phyloP scores from a whole-genome alignment of 441 rosid genomes.

The Theobroma grandiflorum region DNA sequence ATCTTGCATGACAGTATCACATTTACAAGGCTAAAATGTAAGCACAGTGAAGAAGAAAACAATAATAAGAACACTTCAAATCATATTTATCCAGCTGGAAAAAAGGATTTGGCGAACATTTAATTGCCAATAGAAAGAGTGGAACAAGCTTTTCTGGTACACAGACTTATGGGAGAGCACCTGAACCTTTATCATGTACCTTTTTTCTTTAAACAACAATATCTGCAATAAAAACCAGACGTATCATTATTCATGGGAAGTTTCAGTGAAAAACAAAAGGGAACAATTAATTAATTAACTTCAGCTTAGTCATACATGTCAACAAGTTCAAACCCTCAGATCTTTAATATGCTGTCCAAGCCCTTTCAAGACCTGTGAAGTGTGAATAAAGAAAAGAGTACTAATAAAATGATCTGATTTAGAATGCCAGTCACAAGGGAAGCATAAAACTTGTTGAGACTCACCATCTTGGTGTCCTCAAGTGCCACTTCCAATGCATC shows the following conservation, averaged over 20 bases:
- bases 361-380: slow-evolving; percentile 45
- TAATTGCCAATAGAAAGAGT: slow-evolving; percentile 3
- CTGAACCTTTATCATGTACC: not conserved
- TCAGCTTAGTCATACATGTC: slow-evolving; percentile 18
- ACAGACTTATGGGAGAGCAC: not conserved
- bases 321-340: slow-evolving; percentile 24
- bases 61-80: not conserved
- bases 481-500: slow-evolving; percentile 45
- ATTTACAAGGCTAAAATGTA: not conserved
- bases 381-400: not conserved
- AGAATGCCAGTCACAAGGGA: not conserved
- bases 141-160: not conserved
- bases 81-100: not conserved
- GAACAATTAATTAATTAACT: not conserved
- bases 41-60: not conserved
- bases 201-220: slow-evolving; percentile 11
- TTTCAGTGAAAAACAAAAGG: not conserved
- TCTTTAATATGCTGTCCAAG: slow-evolving; percentile 42
- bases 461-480: slow-evolving; percentile 47
- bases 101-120: not conserved
- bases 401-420: not conserved
- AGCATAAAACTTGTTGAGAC: slow-evolving; percentile 2
- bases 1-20: not conserved
- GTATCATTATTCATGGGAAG: not conserved
- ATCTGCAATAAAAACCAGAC: not conserved